phyloP scores from a whole-genome alignment of 352 stramenopile species.

The Peronospora destructor region DNA sequence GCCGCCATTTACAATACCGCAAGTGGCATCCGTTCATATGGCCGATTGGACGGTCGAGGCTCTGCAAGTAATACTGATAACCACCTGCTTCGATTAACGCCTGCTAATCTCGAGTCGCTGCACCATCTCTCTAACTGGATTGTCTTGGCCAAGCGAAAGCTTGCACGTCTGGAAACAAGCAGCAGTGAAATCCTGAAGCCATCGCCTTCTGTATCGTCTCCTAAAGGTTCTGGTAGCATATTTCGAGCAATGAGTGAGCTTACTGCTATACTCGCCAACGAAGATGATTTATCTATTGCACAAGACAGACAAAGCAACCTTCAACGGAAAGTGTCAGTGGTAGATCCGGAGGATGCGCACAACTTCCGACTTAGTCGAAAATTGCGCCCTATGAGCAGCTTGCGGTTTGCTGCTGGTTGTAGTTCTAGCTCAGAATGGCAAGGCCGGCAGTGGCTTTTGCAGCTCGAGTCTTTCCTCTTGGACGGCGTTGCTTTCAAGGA shows the following conservation, averaged over 20 bases:
- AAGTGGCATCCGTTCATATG: constrained; percentile 40
- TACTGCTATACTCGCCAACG: constrained; percentile 32
- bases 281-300: constrained; percentile 26
- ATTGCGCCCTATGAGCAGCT: constrained; percentile 67
- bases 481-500: constrained; percentile 45
- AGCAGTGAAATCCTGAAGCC: constrained; percentile 8
- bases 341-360: constrained; percentile 27
- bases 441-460: constrained; percentile 54
- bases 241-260: constrained; percentile 42
- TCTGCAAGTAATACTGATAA: constrained; percentile 8
- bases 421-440: constrained; percentile 45
- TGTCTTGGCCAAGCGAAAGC: constrained; percentile 64
- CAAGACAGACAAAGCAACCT: constrained; percentile 7
- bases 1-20: constrained; percentile 39
- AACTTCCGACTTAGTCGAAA: constrained; percentile 72
- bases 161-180: constrained; percentile 45
- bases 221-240: constrained; percentile 13
- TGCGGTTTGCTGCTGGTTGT: constrained; percentile 65
- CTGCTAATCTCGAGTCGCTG: constrained; percentile 68
- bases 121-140: constrained; percentile 79
- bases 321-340: constrained; percentile 23
- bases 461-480: constrained; percentile 68
- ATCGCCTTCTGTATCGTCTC: constrained; percentile 14
- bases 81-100: constrained; percentile 29
- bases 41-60: constrained; percentile 31